These are phyloP conservation scores for Petasospora rhodanensis DNA, from an alignment of 1,139 yeast species.

Conservation along the genomic window DNA sequence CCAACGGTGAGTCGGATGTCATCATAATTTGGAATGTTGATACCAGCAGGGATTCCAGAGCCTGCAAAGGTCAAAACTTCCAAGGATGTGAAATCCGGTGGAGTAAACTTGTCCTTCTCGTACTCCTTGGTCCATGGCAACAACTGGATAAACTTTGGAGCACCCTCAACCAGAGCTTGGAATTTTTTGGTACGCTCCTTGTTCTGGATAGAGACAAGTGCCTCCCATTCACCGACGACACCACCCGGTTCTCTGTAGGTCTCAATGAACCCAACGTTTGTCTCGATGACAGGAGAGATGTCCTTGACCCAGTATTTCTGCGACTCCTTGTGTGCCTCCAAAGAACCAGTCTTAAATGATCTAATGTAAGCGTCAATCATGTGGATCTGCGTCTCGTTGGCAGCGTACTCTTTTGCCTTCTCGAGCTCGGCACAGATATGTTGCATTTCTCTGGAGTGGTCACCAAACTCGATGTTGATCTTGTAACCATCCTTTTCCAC, in stretches of 20 bases:
- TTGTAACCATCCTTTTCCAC: slow-evolving; percentile 32
- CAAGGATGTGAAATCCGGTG: slow-evolving; percentile 87
- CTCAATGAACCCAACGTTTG: slow-evolving; percentile 86
- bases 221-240: slow-evolving; percentile 92
- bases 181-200: slow-evolving; percentile 82
- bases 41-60: slow-evolving; percentile 88
- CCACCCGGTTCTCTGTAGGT: slow-evolving; percentile 92
- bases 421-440: slow-evolving; percentile 52
- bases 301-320: slow-evolving; percentile 89
- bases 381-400: slow-evolving; percentile 64
- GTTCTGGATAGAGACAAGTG: slow-evolving; percentile 88
- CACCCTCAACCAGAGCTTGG: slow-evolving; percentile 60
- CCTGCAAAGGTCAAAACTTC: slow-evolving; percentile 90
- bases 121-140: slow-evolving; percentile 74
- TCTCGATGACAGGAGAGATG: slow-evolving; percentile 75
- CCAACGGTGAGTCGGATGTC: slow-evolving; percentile 80
- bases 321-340: slow-evolving; percentile 80
- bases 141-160: slow-evolving; percentile 56
- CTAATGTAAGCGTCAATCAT: slow-evolving; percentile 65
- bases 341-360: slow-evolving; percentile 76
- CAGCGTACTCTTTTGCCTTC: slow-evolving; percentile 57
- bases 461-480: slow-evolving; percentile 67
- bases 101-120: slow-evolving; percentile 82
- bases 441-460: slow-evolving; percentile 61
- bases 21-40: slow-evolving; percentile 88